Percentiles rank a stretch among this genome's conserved stretches.
Conservation (phyloP, 495 filamentous ascomycete species). For the Xylaria cubensis region DNA sequence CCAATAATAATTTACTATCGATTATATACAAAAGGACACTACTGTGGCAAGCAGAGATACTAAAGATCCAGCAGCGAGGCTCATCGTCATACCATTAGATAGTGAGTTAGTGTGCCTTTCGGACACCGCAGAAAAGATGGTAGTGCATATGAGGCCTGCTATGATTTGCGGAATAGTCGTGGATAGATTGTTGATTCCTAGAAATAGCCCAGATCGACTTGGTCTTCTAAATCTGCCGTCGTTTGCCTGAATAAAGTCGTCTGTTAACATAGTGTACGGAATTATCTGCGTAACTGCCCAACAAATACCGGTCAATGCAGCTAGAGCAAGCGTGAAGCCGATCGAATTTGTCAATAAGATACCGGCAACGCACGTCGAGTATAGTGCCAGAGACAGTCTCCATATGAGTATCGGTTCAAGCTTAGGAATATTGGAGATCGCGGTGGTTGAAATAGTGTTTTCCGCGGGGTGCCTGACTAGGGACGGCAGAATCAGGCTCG, state of each 20-base stretch:
- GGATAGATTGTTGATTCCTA: slow-evolving; percentile 11
- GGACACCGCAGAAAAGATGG: slow-evolving; percentile 9
- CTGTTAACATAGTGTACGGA: slow-evolving; percentile 9
- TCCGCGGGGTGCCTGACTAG: not conserved
- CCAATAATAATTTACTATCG: not conserved
- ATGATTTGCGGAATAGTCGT: slow-evolving; percentile 6
- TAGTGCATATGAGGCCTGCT: slow-evolving; percentile 11
- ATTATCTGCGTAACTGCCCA: slow-evolving; percentile 8
- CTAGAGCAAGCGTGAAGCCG: not conserved
- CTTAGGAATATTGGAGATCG: not conserved
- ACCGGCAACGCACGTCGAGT: not conserved
- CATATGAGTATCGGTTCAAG: not conserved
- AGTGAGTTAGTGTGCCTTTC: not conserved
- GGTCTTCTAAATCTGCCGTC: not conserved
- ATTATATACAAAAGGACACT: not conserved
- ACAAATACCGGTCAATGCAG: not conserved
- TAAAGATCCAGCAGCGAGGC: not conserved
- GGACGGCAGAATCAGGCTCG: not conserved
- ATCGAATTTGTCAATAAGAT: slow-evolving; percentile 6
- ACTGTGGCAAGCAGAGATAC: not conserved
- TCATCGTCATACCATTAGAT: not conserved
- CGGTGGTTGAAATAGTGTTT: not conserved
- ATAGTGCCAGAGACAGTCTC: not conserved
- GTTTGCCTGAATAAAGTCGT: not conserved
- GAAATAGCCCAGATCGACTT: not conserved